A percentile compares a stretch with the other conserved stretches of the same genome.
Conservation (phyloP, 352 stramenopile genomes). For the Pythium vanterpoolii region DNA sequence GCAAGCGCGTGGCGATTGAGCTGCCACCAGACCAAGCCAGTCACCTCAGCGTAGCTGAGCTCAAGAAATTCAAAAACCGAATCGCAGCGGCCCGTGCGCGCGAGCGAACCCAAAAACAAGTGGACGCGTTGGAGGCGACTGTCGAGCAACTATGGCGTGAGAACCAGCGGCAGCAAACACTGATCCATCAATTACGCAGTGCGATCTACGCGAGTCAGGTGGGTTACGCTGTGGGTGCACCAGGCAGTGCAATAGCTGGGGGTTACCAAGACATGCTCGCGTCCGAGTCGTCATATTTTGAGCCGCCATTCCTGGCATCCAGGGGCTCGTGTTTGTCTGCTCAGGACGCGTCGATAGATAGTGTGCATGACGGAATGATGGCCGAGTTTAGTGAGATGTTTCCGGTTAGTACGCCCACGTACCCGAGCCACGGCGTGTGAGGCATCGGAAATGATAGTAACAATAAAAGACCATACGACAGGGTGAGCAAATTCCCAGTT, state of each 20-base stretch:
- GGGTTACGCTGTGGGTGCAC: too few species aligned
- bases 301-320: background rate
- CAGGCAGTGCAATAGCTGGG: background rate
- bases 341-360: background rate
- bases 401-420: background rate
- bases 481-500: background rate
- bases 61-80: constrained; percentile 71
- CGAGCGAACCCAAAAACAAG: constrained; percentile 47
- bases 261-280: background rate
- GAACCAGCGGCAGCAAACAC: constrained; percentile 51
- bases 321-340: background rate
- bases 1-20: constrained; percentile 45
- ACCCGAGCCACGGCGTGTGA: too few species aligned
- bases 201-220: constrained; percentile 29
- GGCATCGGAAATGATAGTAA: too few species aligned
- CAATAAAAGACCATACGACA: background rate
- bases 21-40: constrained; percentile 37
- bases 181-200: constrained; percentile 17
- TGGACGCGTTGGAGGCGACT: constrained; percentile 44
- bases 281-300: background rate
- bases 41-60: constrained; percentile 40
- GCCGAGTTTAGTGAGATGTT: constrained; percentile 3
- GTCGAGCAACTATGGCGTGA: constrained; percentile 52
- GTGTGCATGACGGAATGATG: background rate
- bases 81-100: constrained; percentile 57